Evolutionary conservation across 345 rosid genomes (phyloP), one percentile per base, ranked within the genome.

Genomic region (Iberis pinnata): DNA sequence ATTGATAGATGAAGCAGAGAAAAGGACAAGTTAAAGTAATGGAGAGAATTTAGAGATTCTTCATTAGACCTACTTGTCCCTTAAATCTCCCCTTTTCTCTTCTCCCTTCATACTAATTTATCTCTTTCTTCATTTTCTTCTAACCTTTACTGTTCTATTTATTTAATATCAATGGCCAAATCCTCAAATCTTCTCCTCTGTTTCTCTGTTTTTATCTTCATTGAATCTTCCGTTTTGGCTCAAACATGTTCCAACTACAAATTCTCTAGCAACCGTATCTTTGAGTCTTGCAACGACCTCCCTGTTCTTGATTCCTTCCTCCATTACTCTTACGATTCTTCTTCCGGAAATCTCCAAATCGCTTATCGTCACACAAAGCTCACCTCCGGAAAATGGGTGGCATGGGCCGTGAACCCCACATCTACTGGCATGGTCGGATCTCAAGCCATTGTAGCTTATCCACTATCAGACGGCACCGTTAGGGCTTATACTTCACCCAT

Each of bases 371-470:
- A 19, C 72, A 16, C 82, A 1, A 55, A 67, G 9, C 39, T n/a
- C n/a, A n/a, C n/a, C n/a, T n/a, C 78, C 2, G 75, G 55, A 11
- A 83, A 81, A 1, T 89, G 97, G 95, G 59, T 80, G 55, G 74
- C 81, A 0, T 89, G 93, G 95, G 95, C 82, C 12, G 73, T 89
- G 38, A 89, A 89, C 48, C 95, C 84, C 5, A 80, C 59, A 19
- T 67, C 59, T 17, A 68, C 79, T 25, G 89, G 93, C 18, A 89
- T 86, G 97, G 53, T 11, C 2, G 97, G 95, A 11, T 68, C 81
- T 9, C 93, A 86, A 53, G 70, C 85, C 2, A 68, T 89, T 11
- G 72, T 81, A 1, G 95, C 86, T 18, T 65, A 62, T 49, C 52
- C 81, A 8, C 38, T 15, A 40, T 68, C 74, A 20, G 74, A 67